Base-by-base conservation (phyloP, 352 stramenopile species). In the Pythium brassicae region DNA sequence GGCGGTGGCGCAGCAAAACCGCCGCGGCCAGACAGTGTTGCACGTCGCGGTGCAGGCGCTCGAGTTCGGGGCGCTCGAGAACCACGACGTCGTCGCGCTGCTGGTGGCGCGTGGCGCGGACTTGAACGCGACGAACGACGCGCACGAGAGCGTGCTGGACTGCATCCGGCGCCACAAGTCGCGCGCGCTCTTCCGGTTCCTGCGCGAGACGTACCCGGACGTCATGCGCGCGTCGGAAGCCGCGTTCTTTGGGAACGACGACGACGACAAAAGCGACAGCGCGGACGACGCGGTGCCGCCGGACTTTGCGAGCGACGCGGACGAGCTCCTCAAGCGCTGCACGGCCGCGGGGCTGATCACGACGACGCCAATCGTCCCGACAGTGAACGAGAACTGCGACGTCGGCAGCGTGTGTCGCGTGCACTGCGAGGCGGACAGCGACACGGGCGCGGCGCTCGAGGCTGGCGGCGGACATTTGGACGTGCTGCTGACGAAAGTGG, bases 401-500 rank as follows among this genome's bases (percentile, higher is more conserved):
- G 82, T 87, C 3, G 78, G 78, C 4, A 72, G 69, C 26, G 55
- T 78, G 23, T 78, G 68, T n/a, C 70, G 62, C 26, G 72, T 92
- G 5, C 66, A 59, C 43, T 61, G 39, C 39, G 39, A 57, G 9
- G 23, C 55, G 39, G 29, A 79, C 3, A 65, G 75, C n/a, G 68
- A 42, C 1, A 46, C 65, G 6, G 59, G 59, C 20, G 61, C 64
- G 11, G 46, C 61, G 1, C 26, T 74, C 40, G 32, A 11, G 32
- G 56, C 55, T 12, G 68, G 67, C 1, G 69, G 79, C 42, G n/a
- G n/a, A n/a, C 73, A 84, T 23, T 75, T 82, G 49, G 60, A 83
- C 25, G 76, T 72, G 1, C 49, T 88, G 10, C 53, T 92, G 3
- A 90, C 77, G 19, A 92, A 92, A 57, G 79, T 90, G 15, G 79